Evolutionary conservation across 192 early-diverging fungal genomes (phyloP).

Genomic region (Coemansia reversa): DNA sequence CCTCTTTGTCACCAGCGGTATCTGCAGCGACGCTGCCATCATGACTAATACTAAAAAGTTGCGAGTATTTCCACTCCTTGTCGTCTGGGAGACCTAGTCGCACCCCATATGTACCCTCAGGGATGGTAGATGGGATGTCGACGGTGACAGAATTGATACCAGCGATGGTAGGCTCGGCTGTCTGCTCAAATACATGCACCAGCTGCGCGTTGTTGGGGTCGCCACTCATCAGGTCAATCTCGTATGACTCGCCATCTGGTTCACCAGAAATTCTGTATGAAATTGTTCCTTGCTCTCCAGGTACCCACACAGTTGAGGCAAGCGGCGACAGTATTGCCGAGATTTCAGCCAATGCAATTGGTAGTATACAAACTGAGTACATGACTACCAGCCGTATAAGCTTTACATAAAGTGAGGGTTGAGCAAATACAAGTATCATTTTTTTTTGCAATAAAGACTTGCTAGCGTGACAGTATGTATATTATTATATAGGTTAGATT

Average conservation of each 20-base stretch:
- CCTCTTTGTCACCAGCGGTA: background rate
- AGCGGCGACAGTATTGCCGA: background rate
- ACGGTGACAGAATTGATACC: conserved; percentile 31
- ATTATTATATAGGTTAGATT: background rate
- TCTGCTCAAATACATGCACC: conserved; percentile 22
- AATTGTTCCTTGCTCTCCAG: conserved; percentile 5
- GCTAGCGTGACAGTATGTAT: background rate
- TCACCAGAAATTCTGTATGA: conserved; percentile 18
- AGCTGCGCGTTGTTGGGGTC: conserved; percentile 32
- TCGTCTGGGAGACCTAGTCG: conserved; percentile 15
- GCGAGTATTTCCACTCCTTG: conserved; percentile 20
- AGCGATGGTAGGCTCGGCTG: conserved; percentile 7
- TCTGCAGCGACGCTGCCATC: background rate
- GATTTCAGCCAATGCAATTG: background rate
- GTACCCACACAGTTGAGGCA: background rate
- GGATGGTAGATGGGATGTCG: conserved; percentile 15
- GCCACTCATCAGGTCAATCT: conserved; percentile 31
- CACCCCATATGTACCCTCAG: conserved; percentile 19
- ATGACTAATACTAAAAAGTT: conserved; percentile 20
- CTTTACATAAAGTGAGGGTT: background rate
- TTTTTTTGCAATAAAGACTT: background rate
- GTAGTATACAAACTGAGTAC: background rate
- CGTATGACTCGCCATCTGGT: conserved; percentile 15
- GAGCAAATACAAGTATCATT: background rate
- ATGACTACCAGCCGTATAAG: background rate